phyloP scores from a whole-genome alignment of 2,329 filamentous ascomycete species.

The Talaromyces sp. region DNA sequence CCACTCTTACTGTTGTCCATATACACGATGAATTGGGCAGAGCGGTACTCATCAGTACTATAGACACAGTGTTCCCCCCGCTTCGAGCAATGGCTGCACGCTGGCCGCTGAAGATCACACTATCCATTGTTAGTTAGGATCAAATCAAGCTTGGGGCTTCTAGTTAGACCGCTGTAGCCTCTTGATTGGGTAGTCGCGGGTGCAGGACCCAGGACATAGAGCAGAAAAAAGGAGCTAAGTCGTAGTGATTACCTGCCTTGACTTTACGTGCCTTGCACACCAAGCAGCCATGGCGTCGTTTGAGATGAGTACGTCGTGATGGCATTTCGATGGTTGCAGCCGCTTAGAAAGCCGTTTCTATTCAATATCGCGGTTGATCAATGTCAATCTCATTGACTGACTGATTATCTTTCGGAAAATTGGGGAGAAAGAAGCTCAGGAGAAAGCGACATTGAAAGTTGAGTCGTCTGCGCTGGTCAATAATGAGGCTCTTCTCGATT shows the following conservation, averaged over 20 bases:
- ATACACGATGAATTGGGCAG: background rate
- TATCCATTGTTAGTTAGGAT: background rate
- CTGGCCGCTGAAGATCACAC: background rate
- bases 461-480: no score
- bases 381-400: background rate
- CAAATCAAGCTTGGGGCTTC: background rate
- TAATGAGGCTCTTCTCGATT: background rate
- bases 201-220: background rate
- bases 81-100: background rate
- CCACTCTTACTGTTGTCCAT: background rate
- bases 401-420: background rate
- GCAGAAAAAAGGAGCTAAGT: background rate
- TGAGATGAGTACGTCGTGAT: background rate
- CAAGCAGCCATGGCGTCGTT: background rate
- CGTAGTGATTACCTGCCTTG: background rate
- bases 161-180: background rate
- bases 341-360: background rate
- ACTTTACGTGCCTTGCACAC: background rate
- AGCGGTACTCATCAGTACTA: background rate
- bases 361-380: background rate
- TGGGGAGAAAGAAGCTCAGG: background rate
- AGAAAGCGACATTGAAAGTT: background rate
- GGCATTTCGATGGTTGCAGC: background rate
- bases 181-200: background rate
- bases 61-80: background rate